Evolutionary conservation across 2,329 filamentous ascomycete species (phyloP).

Genomic region (Albifimbria verrucaria): DNA sequence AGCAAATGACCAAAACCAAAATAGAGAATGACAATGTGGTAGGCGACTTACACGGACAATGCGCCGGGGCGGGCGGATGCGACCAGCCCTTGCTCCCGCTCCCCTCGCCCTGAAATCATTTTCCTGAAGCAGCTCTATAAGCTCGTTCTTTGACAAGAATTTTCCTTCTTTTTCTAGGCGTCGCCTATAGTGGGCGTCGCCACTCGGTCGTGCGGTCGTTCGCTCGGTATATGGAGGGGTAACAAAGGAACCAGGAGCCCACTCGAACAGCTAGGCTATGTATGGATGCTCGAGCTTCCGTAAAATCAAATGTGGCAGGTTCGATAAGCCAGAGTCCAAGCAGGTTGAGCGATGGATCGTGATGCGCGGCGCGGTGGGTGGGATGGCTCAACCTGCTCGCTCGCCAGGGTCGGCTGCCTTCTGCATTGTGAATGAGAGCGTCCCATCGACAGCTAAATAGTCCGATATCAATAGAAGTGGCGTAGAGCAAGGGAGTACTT

Average conservation of each 20-base stretch:
- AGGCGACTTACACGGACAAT: conserved; percentile 35
- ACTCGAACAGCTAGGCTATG: too few relatives aligned
- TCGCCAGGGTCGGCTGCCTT: neutral
- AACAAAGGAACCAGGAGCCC: too few relatives aligned
- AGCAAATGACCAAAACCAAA: too few relatives aligned
- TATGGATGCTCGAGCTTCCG: too few relatives aligned
- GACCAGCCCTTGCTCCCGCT: conserved; percentile 33
- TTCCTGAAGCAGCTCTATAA: neutral
- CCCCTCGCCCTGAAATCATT: conserved; percentile 49
- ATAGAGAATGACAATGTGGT: neutral
- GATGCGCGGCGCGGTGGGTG: neutral
- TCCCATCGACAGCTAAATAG: neutral
- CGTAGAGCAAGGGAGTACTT: neutral
- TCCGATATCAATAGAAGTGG: neutral
- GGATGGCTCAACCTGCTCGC: neutral
- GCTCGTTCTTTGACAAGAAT: neutral
- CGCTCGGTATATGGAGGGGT: neutral
- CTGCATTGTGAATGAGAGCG: neutral
- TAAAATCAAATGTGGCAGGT: neutral
- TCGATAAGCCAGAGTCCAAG: neutral
- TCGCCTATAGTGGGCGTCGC: neutral
- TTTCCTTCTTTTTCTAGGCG: neutral
- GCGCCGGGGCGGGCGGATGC: conserved; percentile 41
- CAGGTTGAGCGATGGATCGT: neutral
- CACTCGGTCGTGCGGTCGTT: neutral